These are phyloP conservation scores for Aspergillus brunneoviolaceus DNA, from an alignment of 2,329 filamentous ascomycete species.

Conservation along the genomic window DNA sequence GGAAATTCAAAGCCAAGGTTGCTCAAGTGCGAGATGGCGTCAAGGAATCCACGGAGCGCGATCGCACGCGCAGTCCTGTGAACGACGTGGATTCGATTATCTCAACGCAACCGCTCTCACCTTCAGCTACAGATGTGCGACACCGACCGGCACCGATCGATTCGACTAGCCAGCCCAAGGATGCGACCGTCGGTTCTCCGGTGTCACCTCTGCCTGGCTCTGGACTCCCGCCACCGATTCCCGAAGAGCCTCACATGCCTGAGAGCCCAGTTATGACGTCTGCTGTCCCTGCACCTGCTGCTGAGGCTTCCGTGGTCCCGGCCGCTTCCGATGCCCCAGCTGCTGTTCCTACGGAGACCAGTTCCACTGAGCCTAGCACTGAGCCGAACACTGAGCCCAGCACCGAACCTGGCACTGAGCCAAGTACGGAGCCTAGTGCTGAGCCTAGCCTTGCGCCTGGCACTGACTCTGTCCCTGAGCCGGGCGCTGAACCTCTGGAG, in stretches of 20 bases:
- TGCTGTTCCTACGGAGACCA: background rate
- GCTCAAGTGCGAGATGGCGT: slow-evolving; percentile 55
- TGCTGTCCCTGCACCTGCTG: background rate
- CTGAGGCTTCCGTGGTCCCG: too few species aligned
- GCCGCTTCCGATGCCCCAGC: background rate
- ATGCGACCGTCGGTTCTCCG: slow-evolving; percentile 26
- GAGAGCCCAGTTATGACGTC: slow-evolving; percentile 19
- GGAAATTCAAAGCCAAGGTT: slow-evolving; percentile 65
- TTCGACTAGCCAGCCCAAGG: slow-evolving; percentile 23
- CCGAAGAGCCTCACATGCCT: slow-evolving; percentile 35
- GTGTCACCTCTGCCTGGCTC: slow-evolving; percentile 31
- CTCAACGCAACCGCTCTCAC: slow-evolving; percentile 38
- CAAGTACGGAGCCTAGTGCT: background rate
- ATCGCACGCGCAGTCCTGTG: slow-evolving; percentile 53
- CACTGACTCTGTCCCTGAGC: background rate
- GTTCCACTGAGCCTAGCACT: background rate
- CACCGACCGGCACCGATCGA: slow-evolving; percentile 26
- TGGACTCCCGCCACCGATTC: slow-evolving; percentile 34
- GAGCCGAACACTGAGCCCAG: background rate
- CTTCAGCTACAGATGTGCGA: slow-evolving; percentile 25
- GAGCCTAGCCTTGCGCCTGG: background rate
- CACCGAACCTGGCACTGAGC: background rate
- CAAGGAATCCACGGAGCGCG: slow-evolving; percentile 52
- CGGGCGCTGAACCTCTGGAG: background rate
- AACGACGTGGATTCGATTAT: slow-evolving; percentile 35